These are phyloP conservation scores for Podosphaera xanthii DNA, from an alignment of 2,329 filamentous ascomycete species.

Conservation along the genomic window DNA sequence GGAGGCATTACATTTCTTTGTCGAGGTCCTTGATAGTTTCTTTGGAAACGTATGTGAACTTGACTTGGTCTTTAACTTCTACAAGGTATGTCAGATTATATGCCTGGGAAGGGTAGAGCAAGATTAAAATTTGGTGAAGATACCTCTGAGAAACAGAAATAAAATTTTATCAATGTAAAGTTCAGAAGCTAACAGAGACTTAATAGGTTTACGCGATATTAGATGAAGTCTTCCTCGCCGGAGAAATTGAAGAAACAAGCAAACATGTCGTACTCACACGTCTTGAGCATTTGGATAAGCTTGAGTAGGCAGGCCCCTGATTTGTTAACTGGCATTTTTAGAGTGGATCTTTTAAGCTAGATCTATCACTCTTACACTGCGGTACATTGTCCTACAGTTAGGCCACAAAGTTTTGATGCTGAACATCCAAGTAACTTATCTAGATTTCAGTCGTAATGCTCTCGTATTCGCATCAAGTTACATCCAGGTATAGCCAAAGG, in stretches of 20 bases:
- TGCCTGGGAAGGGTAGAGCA: neutral
- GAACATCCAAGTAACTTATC: too few relatives aligned
- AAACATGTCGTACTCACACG: slow-evolving; percentile 93
- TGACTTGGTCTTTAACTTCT: slow-evolving; percentile 67
- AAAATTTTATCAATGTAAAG: neutral
- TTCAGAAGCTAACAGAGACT: neutral
- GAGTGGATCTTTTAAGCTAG: neutral
- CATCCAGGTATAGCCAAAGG: too few relatives aligned
- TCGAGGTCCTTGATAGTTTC: slow-evolving; percentile 94
- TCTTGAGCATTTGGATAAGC: slow-evolving; percentile 84
- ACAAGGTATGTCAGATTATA: slow-evolving; percentile 25
- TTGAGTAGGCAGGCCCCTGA: slow-evolving; percentile 35
- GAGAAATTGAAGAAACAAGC: slow-evolving; percentile 96
- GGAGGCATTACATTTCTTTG: slow-evolving; percentile 97
- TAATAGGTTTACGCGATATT: slow-evolving; percentile 79
- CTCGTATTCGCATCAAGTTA: too few relatives aligned
- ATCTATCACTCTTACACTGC: too few relatives aligned
- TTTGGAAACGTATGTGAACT: slow-evolving; percentile 98
- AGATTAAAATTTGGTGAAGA: neutral
- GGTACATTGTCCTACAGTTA: too few relatives aligned
- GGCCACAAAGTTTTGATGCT: too few relatives aligned
- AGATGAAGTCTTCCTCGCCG: slow-evolving; percentile 91
- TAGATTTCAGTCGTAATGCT: too few relatives aligned
- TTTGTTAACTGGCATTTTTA: neutral
- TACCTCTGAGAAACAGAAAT: neutral